phyloP scores from a whole-genome alignment of 83 land plant genomes.

The Thuja plicata region DNA sequence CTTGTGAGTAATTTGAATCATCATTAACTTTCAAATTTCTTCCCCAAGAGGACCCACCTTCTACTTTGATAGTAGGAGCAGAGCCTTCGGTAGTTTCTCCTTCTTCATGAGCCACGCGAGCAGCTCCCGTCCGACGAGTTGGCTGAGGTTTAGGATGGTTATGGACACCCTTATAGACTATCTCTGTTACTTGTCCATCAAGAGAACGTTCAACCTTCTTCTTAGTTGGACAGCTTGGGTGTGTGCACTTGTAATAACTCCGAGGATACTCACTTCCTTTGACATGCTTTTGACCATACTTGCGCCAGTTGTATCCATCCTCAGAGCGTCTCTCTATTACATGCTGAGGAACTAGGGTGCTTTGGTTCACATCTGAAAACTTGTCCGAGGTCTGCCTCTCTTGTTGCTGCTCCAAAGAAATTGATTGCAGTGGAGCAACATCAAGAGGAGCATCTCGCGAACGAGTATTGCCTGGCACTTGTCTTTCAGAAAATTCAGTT shows the following conservation, averaged over 20 bases:
- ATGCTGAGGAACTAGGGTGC: not conserved
- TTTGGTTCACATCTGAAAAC: constrained; percentile 17
- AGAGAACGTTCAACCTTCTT: constrained; percentile 83
- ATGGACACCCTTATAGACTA: constrained; percentile 79
- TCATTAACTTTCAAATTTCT: constrained; percentile 17
- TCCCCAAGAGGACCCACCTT: constrained; percentile 36
- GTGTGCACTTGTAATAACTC: constrained; percentile 85
- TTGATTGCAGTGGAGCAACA: not conserved
- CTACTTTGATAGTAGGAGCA: constrained; percentile 21
- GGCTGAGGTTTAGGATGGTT: constrained; percentile 82
- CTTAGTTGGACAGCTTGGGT: constrained; percentile 74
- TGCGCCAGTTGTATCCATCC: constrained; percentile 93
- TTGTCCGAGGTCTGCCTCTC: constrained; percentile 18
- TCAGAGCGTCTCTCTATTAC: constrained; percentile 48
- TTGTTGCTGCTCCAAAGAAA: constrained; percentile 6
- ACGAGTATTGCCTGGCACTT: not conserved
- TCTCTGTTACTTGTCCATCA: constrained; percentile 85
- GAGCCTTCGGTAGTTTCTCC: constrained; percentile 17
- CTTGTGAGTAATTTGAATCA: constrained; percentile 13
- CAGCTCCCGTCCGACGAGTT: constrained; percentile 43
- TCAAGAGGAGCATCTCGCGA: not conserved
- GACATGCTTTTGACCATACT: constrained; percentile 90
- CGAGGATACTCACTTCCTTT: constrained; percentile 88
- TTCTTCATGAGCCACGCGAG: constrained; percentile 9
- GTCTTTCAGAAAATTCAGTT: not conserved